Conservation (phyloP, 2,329 filamentous ascomycete genomes). For the Magnaporthiopsis poae region DNA sequence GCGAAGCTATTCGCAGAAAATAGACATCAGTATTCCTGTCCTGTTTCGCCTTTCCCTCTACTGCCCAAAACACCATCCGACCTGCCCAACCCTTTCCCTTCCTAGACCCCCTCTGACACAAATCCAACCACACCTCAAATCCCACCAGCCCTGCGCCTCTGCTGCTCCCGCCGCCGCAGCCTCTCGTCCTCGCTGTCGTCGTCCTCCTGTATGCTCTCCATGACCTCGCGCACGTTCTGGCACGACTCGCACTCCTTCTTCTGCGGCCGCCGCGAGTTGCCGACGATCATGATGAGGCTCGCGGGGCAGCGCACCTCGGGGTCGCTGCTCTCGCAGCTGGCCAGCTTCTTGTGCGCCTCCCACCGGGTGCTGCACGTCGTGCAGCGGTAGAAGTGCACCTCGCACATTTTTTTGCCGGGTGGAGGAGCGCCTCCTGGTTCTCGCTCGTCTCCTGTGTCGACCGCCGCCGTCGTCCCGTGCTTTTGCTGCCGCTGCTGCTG, state of each 20-base stretch:
- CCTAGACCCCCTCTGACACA: no score
- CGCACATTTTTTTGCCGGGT: conserved; percentile 22
- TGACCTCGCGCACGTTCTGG: conserved; percentile 18
- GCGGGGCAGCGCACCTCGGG: conserved; percentile 21
- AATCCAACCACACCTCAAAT: not conserved
- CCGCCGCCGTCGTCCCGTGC: not conserved
- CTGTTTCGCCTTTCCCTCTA: not conserved
- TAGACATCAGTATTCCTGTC: not conserved
- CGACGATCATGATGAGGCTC: conserved; percentile 29
- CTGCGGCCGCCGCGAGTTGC: conserved; percentile 22
- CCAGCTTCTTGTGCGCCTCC: conserved; percentile 25
- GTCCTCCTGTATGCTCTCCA: conserved; percentile 19
- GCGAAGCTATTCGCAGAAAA: not conserved
- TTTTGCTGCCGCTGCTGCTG: not conserved
- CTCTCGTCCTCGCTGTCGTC: conserved; percentile 15
- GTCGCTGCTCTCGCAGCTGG: conserved; percentile 27
- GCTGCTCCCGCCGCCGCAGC: conserved; percentile 8
- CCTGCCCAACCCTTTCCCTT: not conserved
- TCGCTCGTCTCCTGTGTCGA: not conserved
- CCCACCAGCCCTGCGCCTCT: not conserved
- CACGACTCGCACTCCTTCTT: conserved; percentile 25
- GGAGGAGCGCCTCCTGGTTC: not conserved
- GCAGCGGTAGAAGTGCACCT: conserved; percentile 26
- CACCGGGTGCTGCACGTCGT: conserved; percentile 22
- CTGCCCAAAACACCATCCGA: not conserved